Percentiles rank a stretch among this genome's conserved stretches.
Evolutionary conservation across 2,329 filamentous ascomycete species (phyloP).

Genomic region (Xylariaceae sp.): DNA sequence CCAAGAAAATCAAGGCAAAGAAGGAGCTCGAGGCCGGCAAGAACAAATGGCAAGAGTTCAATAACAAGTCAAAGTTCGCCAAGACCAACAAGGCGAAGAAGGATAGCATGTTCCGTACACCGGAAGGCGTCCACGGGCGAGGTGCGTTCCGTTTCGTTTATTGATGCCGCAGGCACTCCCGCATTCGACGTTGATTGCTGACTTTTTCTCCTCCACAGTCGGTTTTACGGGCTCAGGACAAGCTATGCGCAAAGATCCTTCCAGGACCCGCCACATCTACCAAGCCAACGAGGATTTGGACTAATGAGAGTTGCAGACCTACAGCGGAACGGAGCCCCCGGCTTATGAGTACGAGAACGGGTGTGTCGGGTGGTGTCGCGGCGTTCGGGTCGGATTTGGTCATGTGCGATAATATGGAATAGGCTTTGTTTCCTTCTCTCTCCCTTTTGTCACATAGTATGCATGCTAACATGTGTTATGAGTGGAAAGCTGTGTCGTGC

Average conservation of each 20-base stretch:
- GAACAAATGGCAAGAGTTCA: slow-evolving; percentile 93
- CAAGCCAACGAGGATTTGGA: slow-evolving; percentile 70
- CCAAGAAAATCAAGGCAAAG: slow-evolving; percentile 87
- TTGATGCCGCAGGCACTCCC: neutral
- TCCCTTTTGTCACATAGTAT: slow-evolving; percentile 27
- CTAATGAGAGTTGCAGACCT: slow-evolving; percentile 39
- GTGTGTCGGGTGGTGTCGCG: slow-evolving; percentile 7
- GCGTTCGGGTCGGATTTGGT: slow-evolving; percentile 20
- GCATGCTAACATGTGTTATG: slow-evolving; percentile 32
- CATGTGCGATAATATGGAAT: slow-evolving; percentile 15
- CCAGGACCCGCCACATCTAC: slow-evolving; percentile 78
- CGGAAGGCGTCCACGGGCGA: slow-evolving; percentile 78
- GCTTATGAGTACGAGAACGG: slow-evolving; percentile 14
- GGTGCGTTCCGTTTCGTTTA: slow-evolving; percentile 49
- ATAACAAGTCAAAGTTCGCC: slow-evolving; percentile 65
- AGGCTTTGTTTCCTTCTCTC: slow-evolving; percentile 33
- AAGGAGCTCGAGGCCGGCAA: slow-evolving; percentile 88
- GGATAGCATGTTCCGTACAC: slow-evolving; percentile 95
- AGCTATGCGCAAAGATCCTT: slow-evolving; percentile 87
- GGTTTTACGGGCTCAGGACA: slow-evolving; percentile 95
- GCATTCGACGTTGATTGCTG: slow-evolving; percentile 27
- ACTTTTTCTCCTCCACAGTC: slow-evolving; percentile 48
- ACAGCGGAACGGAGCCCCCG: slow-evolving; percentile 13
- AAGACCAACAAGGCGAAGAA: slow-evolving; percentile 63
- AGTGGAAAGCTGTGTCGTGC: slow-evolving; percentile 18